These are phyloP conservation scores for Verticillium tricorpus DNA, from an alignment of 2,329 filamentous ascomycete species.

Conservation along the genomic window DNA sequence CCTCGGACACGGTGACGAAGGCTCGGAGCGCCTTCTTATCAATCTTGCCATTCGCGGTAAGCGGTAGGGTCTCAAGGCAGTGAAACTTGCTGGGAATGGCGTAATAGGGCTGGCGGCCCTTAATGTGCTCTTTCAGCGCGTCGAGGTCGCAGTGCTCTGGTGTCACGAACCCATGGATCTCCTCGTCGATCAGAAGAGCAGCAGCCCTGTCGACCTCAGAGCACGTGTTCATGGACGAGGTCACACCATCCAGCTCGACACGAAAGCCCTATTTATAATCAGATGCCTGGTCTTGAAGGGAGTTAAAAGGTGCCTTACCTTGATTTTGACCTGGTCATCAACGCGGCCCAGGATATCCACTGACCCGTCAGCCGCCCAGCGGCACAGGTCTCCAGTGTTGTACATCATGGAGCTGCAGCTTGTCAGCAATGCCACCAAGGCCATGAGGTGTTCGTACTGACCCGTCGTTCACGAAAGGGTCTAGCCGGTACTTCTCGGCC, in stretches of 20 bases:
- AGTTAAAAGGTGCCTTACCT: neutral
- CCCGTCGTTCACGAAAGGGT: constrained; percentile 47
- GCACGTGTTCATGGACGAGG: constrained; percentile 40
- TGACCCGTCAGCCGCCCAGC: constrained; percentile 46
- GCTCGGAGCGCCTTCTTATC: constrained; percentile 41
- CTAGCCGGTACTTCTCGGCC: constrained; percentile 39
- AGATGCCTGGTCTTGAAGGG: neutral
- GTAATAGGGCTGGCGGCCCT: constrained; percentile 46
- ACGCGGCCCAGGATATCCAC: constrained; percentile 50
- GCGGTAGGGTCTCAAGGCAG: constrained; percentile 37
- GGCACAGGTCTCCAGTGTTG: constrained; percentile 54
- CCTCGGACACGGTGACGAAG: constrained; percentile 17
- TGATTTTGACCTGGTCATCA: constrained; percentile 57
- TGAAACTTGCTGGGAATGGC: constrained; percentile 44
- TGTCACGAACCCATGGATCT: constrained; percentile 46
- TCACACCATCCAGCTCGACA: constrained; percentile 54
- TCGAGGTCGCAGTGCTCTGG: constrained; percentile 25
- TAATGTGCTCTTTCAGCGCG: constrained; percentile 32
- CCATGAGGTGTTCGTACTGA: constrained; percentile 20
- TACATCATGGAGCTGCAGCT: constrained; percentile 44
- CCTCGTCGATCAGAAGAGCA: constrained; percentile 38
- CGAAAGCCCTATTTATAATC: constrained; percentile 42
- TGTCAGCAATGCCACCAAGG: neutral
- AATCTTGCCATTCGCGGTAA: constrained; percentile 51
- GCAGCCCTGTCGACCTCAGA: constrained; percentile 41